Conservation (phyloP, 2,329 filamentous ascomycete genomes). For the Blastomyces silverae region DNA sequence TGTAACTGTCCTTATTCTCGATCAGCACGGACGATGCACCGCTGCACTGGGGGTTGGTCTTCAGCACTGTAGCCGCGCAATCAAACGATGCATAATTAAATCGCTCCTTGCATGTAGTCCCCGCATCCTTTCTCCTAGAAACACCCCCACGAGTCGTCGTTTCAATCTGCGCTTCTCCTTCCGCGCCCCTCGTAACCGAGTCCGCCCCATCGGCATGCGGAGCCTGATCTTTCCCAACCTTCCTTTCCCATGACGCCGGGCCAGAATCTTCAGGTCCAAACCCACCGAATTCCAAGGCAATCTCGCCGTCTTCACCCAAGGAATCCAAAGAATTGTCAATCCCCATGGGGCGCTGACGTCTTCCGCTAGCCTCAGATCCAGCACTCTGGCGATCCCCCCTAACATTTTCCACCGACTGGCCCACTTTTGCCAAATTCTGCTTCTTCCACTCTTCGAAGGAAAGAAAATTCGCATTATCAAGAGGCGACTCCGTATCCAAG, state of each 20-base stretch:
- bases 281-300: conserved; percentile 63
- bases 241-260: conserved; percentile 26
- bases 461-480: conserved; percentile 75
- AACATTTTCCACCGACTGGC: conserved; percentile 65
- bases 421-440: conserved; percentile 77
- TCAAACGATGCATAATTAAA: conserved; percentile 98
- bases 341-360: conserved; percentile 45
- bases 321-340: conserved; percentile 66
- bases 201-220: conserved; percentile 28
- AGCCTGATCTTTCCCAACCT: conserved; percentile 24
- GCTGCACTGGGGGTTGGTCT: conserved; percentile 79
- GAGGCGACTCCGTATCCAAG: conserved; percentile 56
- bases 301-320: conserved; percentile 82
- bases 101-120: conserved; percentile 93
- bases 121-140: conserved; percentile 79
- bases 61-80: conserved; percentile 85
- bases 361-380: conserved; percentile 45
- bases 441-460: conserved; percentile 99
- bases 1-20: conserved; percentile 98
- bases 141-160: conserved; percentile 38
- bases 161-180: conserved; percentile 19
- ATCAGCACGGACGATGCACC: conserved; percentile 82
- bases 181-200: conserved; percentile 14
- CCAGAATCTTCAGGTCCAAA: conserved; percentile 48
- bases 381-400: conserved; percentile 49